phyloP scores from a whole-genome alignment of 257 asterid genomes.

The Datura wrightii region DNA sequence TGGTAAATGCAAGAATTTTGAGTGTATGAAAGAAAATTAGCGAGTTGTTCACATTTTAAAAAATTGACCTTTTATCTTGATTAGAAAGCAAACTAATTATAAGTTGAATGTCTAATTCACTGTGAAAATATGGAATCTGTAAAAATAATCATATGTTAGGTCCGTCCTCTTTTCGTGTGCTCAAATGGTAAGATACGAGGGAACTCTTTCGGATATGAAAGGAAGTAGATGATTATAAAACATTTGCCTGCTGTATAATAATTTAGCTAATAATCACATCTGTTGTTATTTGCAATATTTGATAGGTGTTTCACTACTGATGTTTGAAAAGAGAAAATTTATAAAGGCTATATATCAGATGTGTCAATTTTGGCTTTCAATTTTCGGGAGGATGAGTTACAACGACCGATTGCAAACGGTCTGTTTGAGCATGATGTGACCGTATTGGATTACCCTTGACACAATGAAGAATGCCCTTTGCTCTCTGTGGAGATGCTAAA shows the following conservation, averaged over 20 bases:
- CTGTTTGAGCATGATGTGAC: conserved; percentile 50
- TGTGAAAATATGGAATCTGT: neutral
- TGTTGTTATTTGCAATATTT: conserved; percentile 54
- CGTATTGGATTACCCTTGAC: conserved; percentile 56
- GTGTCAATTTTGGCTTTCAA: conserved; percentile 66
- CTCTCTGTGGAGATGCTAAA: conserved; percentile 69
- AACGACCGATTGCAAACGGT: conserved; percentile 38
- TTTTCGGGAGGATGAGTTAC: conserved; percentile 56
- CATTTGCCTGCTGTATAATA: conserved; percentile 22
- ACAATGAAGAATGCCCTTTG: conserved; percentile 54
- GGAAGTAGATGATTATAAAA: conserved; percentile 25
- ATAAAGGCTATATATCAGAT: conserved; percentile 49
- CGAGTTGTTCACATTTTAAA: neutral
- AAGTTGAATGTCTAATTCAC: neutral
- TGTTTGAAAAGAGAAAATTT: conserved; percentile 46
- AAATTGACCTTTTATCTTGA: conserved; percentile 14
- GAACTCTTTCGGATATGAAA: neutral
- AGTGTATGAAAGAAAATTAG: neutral
- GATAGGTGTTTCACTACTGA: conserved; percentile 67
- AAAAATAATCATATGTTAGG: neutral
- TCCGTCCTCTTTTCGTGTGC: neutral
- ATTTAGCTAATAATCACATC: conserved; percentile 21
- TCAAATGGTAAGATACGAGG: neutral
- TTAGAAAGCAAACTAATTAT: neutral
- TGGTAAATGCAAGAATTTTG: neutral